Evolutionary conservation across 345 rosid genomes (phyloP).

Genomic region (Salix udensis): DNA sequence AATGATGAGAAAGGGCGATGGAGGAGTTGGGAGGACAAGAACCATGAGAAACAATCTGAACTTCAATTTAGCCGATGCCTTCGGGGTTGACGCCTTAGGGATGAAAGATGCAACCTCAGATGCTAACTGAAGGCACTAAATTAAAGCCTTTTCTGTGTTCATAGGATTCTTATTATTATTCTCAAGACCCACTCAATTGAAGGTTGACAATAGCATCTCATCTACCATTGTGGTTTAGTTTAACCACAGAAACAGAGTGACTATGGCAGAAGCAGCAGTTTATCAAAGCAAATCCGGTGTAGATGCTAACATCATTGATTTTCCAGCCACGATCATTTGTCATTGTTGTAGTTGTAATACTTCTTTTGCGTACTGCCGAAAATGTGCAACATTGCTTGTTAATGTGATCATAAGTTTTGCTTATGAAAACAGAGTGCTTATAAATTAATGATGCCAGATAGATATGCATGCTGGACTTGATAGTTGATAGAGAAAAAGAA

Average conservation of each 20-base stretch:
- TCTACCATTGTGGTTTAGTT: neutral
- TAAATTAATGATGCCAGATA: neutral
- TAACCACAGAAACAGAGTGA: slow-evolving; percentile 1
- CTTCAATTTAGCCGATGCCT: slow-evolving; percentile 68
- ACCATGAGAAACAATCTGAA: slow-evolving; percentile 76
- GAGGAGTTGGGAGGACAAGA: slow-evolving; percentile 59
- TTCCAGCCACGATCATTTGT: neutral
- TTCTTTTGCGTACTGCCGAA: neutral
- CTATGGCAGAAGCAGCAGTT: neutral
- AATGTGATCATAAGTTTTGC: neutral
- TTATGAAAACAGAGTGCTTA: no score
- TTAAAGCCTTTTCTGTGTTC: neutral
- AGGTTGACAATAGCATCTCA: neutral
- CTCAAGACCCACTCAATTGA: neutral
- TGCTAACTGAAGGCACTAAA: slow-evolving; percentile 15
- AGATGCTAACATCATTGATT: neutral
- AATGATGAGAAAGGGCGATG: slow-evolving; percentile 81
- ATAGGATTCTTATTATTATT: neutral
- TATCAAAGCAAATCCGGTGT: neutral
- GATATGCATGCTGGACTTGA: neutral
- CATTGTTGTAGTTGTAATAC: neutral
- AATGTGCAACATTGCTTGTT: neutral
- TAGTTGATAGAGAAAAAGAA: neutral
- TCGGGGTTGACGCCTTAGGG: slow-evolving; percentile 59
- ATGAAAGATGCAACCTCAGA: slow-evolving; percentile 24